phyloP scores from a whole-genome alignment of 2,329 filamentous ascomycete species.

The Nemania bipapillata region DNA sequence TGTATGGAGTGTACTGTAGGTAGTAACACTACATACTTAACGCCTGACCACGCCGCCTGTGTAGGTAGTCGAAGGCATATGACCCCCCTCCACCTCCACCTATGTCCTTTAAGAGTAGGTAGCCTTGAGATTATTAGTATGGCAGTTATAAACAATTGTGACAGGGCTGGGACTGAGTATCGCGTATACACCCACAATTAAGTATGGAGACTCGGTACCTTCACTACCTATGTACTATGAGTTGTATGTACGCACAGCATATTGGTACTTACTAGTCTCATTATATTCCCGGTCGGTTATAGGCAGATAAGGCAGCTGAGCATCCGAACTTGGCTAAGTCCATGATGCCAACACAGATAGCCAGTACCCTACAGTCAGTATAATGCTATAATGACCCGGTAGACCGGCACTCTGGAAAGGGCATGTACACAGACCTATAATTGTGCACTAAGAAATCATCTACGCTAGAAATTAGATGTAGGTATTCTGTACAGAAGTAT shows the following conservation, averaged over 20 bases:
- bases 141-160: constrained; percentile 14
- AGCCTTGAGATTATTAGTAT: constrained; percentile 13
- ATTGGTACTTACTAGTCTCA: not conserved
- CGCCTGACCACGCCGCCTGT: constrained; percentile 17
- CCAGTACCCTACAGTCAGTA: not conserved
- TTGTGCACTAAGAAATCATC: not conserved
- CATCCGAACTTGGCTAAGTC: not conserved
- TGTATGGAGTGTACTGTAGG: not conserved
- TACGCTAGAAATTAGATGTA: not conserved
- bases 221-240: not conserved
- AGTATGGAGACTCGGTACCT: too few species aligned
- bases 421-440: not conserved
- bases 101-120: not conserved
- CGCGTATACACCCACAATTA: not conserved
- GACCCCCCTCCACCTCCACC: constrained; percentile 16
- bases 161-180: constrained; percentile 4
- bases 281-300: constrained; percentile 19
- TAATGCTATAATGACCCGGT: constrained; percentile 11
- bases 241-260: not conserved
- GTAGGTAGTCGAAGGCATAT: constrained; percentile 5
- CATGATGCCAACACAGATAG: constrained; percentile 18
- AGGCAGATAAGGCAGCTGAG: constrained; percentile 28
- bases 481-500: not conserved
- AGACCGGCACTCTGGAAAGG: constrained; percentile 6
- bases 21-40: constrained; percentile 9